phyloP scores from a whole-genome alignment of 2,329 filamentous ascomycete genomes.

The Aspergillus tanneri region DNA sequence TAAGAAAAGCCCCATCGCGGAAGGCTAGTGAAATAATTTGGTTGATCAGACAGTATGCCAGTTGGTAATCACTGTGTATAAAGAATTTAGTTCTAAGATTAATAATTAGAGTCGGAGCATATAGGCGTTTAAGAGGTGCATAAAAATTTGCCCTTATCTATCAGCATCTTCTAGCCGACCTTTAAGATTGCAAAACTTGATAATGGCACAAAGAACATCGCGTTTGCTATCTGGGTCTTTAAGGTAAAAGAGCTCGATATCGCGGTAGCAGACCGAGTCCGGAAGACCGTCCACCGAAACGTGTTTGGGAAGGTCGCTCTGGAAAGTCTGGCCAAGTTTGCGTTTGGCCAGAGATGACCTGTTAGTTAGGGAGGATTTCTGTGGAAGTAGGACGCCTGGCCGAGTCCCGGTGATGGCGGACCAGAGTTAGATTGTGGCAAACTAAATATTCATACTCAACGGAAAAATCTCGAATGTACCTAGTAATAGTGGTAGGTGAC shows the following conservation, averaged over 20 bases:
- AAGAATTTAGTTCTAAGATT: constrained; percentile 20
- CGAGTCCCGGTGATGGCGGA: constrained; percentile 26
- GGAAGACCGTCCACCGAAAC: constrained; percentile 20
- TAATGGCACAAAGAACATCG: constrained; percentile 27
- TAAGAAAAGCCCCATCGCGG: constrained; percentile 24
- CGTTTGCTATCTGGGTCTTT: constrained; percentile 21
- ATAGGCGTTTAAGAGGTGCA: no score
- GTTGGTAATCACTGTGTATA: constrained; percentile 24
- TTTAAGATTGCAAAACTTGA: constrained; percentile 30
- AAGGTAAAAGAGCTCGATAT: constrained; percentile 29
- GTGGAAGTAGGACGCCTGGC: constrained; percentile 23
- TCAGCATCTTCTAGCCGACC: constrained; percentile 26
- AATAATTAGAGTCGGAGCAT: constrained; percentile 11
- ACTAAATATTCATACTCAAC: constrained; percentile 24
- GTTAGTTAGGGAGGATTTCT: constrained; percentile 15
- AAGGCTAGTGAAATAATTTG: constrained; percentile 29
- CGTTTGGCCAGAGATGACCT: constrained; percentile 16
- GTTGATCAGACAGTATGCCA: constrained; percentile 28
- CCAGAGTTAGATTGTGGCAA: constrained; percentile 23
- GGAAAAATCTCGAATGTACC: constrained; percentile 26
- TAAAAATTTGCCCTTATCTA: constrained; percentile 22
- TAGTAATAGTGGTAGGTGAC: constrained; percentile 24
- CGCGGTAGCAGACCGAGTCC: constrained; percentile 23
- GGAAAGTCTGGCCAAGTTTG: constrained; percentile 15
- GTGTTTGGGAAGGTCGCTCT: constrained; percentile 26